A percentile compares a stretch with the other conserved stretches of the same genome.
Evolutionary conservation across 305 asterid genomes (phyloP).

Genomic region (Striga hermonthica): DNA sequence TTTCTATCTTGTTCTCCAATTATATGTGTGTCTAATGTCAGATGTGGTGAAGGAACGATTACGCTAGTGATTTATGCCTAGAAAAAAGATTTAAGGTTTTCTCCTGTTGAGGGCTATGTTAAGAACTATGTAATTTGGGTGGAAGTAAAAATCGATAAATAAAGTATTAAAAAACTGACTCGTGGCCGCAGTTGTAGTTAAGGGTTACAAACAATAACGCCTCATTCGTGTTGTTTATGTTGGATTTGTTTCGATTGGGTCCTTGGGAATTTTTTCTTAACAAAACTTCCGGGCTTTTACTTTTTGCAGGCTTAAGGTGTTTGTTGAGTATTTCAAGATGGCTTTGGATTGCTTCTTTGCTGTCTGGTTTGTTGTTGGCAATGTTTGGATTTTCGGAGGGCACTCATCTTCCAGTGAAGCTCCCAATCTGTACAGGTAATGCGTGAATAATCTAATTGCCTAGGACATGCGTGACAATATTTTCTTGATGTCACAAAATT

Average conservation of each 20-base stretch:
- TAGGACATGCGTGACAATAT: neutral
- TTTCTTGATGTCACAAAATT: neutral
- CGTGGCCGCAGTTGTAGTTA: neutral
- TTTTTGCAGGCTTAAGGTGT: conserved; percentile 66
- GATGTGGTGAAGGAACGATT: neutral
- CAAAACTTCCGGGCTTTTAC: conserved; percentile 13
- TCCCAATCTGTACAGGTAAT: conserved; percentile 90
- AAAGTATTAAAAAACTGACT: neutral
- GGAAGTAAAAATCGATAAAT: too few species aligned
- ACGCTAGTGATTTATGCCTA: neutral
- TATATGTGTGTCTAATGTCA: too few species aligned
- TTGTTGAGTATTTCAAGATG: conserved; percentile 85
- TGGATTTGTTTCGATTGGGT: neutral
- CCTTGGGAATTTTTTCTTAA: neutral
- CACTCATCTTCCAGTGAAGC: conserved; percentile 76
- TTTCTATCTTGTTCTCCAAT: too few species aligned
- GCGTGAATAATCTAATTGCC: neutral
- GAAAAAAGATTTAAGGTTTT: neutral
- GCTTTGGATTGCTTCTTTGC: conserved; percentile 98
- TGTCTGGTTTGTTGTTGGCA: conserved; percentile 97
- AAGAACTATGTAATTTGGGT: too few species aligned
- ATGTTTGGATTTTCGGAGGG: conserved; percentile 94
- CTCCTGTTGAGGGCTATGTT: neutral
- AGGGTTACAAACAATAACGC: neutral
- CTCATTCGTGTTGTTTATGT: conserved; percentile 8